Percentiles rank a stretch among this genome's conserved stretches.
These are phyloP conservation scores for Tolypocladium paradoxum DNA, from an alignment of 2,329 filamentous ascomycete species.

Conservation along the genomic window DNA sequence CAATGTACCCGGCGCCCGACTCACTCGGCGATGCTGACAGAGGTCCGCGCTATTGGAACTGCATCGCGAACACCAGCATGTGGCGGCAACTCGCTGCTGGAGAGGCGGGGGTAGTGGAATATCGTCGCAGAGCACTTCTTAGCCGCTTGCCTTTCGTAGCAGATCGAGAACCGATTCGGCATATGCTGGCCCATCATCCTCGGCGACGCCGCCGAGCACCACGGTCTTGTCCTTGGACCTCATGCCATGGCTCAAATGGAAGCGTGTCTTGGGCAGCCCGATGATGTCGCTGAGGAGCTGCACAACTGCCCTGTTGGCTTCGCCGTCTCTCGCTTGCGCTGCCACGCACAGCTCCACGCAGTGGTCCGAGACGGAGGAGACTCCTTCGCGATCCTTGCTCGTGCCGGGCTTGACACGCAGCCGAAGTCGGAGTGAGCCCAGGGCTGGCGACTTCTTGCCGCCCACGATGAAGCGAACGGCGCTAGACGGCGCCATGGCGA, in stretches of 20 bases:
- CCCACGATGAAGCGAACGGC: slow-evolving; percentile 37
- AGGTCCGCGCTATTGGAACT: not conserved
- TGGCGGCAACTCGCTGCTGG: no score
- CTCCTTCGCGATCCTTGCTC: slow-evolving; percentile 49
- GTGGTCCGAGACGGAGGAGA: slow-evolving; percentile 43
- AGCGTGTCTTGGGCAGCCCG: slow-evolving; percentile 49
- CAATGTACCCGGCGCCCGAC: not conserved
- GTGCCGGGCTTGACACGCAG: slow-evolving; percentile 60
- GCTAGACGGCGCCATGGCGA: slow-evolving; percentile 16
- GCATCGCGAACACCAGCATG: not conserved
- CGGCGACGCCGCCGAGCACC: slow-evolving; percentile 24
- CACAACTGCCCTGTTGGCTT: slow-evolving; percentile 58
- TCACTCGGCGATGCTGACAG: slow-evolving; percentile 1
- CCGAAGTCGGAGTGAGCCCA: slow-evolving; percentile 42
- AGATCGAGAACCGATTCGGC: slow-evolving; percentile 15
- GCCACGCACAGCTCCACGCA: slow-evolving; percentile 54
- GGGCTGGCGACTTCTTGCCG: slow-evolving; percentile 31
- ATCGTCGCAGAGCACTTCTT: not conserved
- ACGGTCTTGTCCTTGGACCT: slow-evolving; percentile 57
- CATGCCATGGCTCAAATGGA: slow-evolving; percentile 50
- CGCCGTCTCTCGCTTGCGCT: slow-evolving; percentile 53
- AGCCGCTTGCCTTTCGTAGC: slow-evolving; percentile 14
- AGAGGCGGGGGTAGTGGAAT: not conserved
- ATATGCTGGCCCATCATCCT: slow-evolving; percentile 16
- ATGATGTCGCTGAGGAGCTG: slow-evolving; percentile 51